Evolutionary conservation across 176 grass and related monocot species (phyloP).

Genomic region (Echinochloa phyllopogon): DNA sequence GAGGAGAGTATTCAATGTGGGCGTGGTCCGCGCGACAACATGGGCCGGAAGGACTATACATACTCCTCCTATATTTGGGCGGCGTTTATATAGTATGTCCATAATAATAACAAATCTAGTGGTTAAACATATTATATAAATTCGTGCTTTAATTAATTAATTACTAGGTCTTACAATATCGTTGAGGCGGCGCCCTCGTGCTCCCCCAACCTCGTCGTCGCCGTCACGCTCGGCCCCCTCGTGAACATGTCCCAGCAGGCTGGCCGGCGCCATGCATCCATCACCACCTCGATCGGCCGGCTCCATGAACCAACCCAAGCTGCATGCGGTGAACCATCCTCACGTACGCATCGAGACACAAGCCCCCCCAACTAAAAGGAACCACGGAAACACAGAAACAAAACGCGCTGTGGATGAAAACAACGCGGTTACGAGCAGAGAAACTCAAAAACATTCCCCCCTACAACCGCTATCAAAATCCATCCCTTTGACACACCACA

Average conservation of each 20-base stretch:
- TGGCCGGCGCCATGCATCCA: not conserved
- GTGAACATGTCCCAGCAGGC: slow-evolving; percentile 38
- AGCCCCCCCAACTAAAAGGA: not conserved
- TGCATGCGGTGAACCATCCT: not conserved
- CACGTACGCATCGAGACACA: not conserved
- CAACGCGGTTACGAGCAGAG: not conserved
- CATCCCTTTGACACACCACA: not conserved
- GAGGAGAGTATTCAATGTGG: not conserved
- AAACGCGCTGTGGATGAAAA: not conserved
- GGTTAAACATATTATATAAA: too few relatives aligned
- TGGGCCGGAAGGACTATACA: not conserved
- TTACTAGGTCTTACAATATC: slow-evolving; percentile 33
- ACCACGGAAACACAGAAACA: not conserved
- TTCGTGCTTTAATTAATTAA: not conserved
- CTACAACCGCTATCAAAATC: not conserved
- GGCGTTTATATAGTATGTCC: not conserved
- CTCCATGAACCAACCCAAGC: not conserved
- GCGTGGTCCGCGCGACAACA: not conserved
- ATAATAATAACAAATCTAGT: not conserved
- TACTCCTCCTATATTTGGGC: not conserved
- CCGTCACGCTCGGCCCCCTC: slow-evolving; percentile 34
- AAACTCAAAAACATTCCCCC: slow-evolving; percentile 49
- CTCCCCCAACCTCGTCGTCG: not conserved
- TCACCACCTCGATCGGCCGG: not conserved
- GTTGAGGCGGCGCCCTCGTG: slow-evolving; percentile 22